Conservation (phyloP, 306 rosid genomes). For the Heteromeles arbutifolia region DNA sequence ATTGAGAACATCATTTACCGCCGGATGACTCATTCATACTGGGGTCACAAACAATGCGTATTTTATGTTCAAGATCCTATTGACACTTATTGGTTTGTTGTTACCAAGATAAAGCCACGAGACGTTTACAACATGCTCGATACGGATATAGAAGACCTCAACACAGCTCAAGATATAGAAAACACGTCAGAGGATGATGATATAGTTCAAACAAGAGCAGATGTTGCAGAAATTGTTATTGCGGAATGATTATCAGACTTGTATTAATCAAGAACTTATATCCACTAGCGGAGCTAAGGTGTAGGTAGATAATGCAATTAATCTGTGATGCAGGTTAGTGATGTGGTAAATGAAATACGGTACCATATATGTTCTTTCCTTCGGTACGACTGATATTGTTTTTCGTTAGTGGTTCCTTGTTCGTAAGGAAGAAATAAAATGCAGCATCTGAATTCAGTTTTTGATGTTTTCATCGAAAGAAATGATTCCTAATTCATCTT, state of each 20-base stretch:
- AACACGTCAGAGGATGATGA: neutral
- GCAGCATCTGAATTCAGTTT: neutral
- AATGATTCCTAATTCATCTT: neutral
- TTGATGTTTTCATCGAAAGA: neutral
- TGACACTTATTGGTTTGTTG: neutral
- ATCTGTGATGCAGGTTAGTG: neutral
- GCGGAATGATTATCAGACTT: no score
- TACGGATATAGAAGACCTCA: neutral
- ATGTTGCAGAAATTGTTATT: neutral
- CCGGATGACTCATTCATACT: neutral
- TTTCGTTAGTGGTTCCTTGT: neutral
- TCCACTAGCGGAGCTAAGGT: no score
- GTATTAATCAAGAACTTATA: no score
- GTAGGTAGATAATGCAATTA: no score
- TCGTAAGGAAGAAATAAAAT: neutral
- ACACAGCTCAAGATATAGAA: neutral
- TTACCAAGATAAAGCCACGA: neutral
- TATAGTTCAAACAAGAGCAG: neutral
- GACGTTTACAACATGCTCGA: neutral
- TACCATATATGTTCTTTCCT: conserved; percentile 91
- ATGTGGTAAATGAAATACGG: conserved; percentile 86
- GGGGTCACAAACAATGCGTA: neutral
- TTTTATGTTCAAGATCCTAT: neutral
- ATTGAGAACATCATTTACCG: neutral
- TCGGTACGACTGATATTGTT: conserved; percentile 39